These are phyloP conservation scores for Ophiosphaerella korrae DNA, from an alignment of 2,329 filamentous ascomycete species.

Conservation along the genomic window DNA sequence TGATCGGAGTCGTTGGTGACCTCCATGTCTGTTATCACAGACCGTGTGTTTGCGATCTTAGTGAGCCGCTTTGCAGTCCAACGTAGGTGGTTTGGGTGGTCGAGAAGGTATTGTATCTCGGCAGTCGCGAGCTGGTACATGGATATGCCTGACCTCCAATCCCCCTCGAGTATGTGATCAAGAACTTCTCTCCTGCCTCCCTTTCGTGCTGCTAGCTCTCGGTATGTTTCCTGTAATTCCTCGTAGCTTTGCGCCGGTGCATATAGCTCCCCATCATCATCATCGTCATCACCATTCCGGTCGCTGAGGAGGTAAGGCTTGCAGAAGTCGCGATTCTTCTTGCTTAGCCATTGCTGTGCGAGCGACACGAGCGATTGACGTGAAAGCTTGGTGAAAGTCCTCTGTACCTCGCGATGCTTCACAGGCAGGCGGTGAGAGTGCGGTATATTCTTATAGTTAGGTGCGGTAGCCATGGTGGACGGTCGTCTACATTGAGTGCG, in stretches of 20 bases:
- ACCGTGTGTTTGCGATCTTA: conserved; percentile 36
- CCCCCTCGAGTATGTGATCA: conserved; percentile 61
- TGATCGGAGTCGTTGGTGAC: conserved; percentile 45
- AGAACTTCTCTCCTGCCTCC: conserved; percentile 60
- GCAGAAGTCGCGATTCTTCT: conserved; percentile 64
- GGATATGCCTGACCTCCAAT: conserved; percentile 62
- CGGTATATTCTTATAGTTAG: conserved; percentile 73
- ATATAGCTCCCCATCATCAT: conserved; percentile 65
- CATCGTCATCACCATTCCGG: conserved; percentile 53
- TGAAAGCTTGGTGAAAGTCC: conserved; percentile 71
- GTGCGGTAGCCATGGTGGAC: conserved; percentile 61
- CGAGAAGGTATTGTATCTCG: conserved; percentile 59
- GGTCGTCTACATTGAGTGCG: conserved; percentile 37
- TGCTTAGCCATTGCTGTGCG: conserved; percentile 77
- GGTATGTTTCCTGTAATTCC: conserved; percentile 64
- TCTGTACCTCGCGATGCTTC: conserved; percentile 67
- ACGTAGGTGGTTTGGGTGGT: conserved; percentile 56
- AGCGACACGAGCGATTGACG: conserved; percentile 74
- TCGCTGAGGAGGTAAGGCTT: conserved; percentile 60
- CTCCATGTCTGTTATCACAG: conserved; percentile 41
- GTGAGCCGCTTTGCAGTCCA: conserved; percentile 60
- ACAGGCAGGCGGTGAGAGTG: conserved; percentile 71
- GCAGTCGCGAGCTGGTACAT: conserved; percentile 61
- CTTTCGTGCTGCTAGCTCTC: conserved; percentile 49
- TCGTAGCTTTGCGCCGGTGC: conserved; percentile 68